Evolutionary conservation across 495 filamentous ascomycete genomes (phyloP), one percentile per base, ranked within the genome.

Genomic region (Neurospora sp.): DNA sequence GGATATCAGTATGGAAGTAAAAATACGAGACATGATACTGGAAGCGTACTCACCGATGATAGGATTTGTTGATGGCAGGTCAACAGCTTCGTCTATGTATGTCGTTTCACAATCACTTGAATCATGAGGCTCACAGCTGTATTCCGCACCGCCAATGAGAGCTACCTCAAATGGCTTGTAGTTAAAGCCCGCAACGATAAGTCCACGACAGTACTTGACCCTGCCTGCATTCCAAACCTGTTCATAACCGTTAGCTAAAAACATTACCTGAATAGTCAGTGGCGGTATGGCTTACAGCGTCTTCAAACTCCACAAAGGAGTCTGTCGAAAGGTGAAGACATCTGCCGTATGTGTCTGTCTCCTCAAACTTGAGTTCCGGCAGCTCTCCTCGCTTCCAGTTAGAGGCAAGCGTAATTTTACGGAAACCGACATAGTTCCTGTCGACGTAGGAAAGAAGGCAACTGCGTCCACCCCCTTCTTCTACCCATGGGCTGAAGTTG

Each of bases 291-390:
- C 82, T 71, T 76, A 84, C 85, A 9, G 74, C 75, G 48, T 85
- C 78, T 72, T 87, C 85, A 78, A 84, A 87, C 73, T 82, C 81
- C 3, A 87, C 78, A 71, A 86, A 85, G 0, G 81, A 78, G 59
- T 87, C 84, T 8, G 79, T 78, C 3, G 83, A 81, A 20, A 85
- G 74, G 74, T 82, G 77, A 12, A 85, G 70, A 66, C 85, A 87
- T 70, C 81, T 78, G 0, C 83, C 83, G 38, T 76, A 75, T 0
- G 71, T 72, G 68, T 86, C 83, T 11, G 71, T 68, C n/a, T 72
- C 48, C 20, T 72, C 75, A 1, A 83, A 74, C 0, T 74, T 68
- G 7, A 87, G 73, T 1, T 76, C 39, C 3, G 78, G 81, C 12
- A 72, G 37, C 20, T 74, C 59, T 11, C 77, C 80, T 18, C 71